Evolutionary conservation across 768 basidiomycete genomes (phyloP).

Genomic region (Trametes villosa): DNA sequence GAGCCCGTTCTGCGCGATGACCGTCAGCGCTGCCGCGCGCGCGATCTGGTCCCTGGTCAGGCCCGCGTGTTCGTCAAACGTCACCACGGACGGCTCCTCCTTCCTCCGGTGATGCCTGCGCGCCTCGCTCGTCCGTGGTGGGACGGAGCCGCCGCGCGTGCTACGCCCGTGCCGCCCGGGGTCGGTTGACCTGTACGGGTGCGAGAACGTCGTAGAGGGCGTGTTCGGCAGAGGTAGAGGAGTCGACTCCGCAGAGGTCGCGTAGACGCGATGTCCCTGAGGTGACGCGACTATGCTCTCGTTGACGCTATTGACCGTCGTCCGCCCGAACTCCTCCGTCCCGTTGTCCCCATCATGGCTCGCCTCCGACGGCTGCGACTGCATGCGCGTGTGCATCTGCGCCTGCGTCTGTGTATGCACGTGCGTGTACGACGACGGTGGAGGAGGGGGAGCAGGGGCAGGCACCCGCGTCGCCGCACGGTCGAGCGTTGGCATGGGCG

Average conservation of each 20-base stretch:
- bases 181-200: conserved; percentile 10
- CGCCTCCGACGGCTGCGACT: conserved; percentile 7
- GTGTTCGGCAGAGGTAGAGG: conserved; percentile 19
- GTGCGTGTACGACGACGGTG: conserved; percentile 10
- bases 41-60: conserved; percentile 62
- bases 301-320: conserved; percentile 5
- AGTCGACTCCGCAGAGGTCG: conserved; percentile 24
- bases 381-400: conserved; percentile 10
- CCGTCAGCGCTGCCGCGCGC: conserved; percentile 61
- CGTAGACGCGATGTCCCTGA: conserved; percentile 15
- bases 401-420: conserved; percentile 12
- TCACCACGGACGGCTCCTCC: conserved; percentile 3
- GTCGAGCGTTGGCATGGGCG: not conserved
- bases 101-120: not conserved
- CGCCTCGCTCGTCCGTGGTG: not conserved
- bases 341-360: conserved; percentile 8
- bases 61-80: conserved; percentile 49
- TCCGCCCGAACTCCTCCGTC: conserved; percentile 11
- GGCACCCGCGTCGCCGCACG: not conserved
- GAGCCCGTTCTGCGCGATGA: conserved; percentile 71
- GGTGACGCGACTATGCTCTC: conserved; percentile 11
- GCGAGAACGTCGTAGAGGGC: conserved; percentile 28
- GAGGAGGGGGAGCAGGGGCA: conserved; percentile 5
- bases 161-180: not conserved
- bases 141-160: conserved; percentile 2